Base-by-base conservation (phyloP, 768 basidiomycete genomes). In the Tephrocybe sp. region DNA sequence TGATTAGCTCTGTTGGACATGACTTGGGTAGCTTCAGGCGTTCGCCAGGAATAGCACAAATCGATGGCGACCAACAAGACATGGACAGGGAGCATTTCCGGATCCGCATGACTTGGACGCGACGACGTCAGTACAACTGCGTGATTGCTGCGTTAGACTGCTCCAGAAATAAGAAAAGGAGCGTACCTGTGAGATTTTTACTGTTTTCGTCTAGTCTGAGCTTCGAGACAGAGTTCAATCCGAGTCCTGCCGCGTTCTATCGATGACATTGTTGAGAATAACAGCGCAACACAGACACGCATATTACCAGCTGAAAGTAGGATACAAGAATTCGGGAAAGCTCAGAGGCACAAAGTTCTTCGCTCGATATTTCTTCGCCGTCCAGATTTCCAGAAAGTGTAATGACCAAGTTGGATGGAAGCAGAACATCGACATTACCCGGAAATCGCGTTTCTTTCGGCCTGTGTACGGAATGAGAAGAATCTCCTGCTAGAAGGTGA, bases 221-320 rank as follows among this genome's bases (percentile, higher is more conserved):
- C 52, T 75, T 68, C n/a, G 86, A 86, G 34, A 88, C 68, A 42
- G 69, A 72, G 51, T 75, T 75, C 46, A 90, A 67, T 32, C 83
- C 85, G 10, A 90, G 75, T 51, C 74, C 73, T 34, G 61, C 56
- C 17, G 80, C 70, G 64, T 90, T 89, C 88, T 90, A 51, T 34
- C 17, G 59, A 50, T 33, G n/a, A 6, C 18, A 37, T 20, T 43
- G 44, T 26, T 30, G 28, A 24, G 21, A 9, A 34, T 39, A 17
- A 1, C 23, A n/a, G 18, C 14, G 17, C 23, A 26, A 23, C 17
- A 39, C 25, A 11, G 26, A 33, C 18, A 26, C 38, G 30, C 20
- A 52, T 49, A 69, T 45, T 69, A 78, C 86, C 72, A 65, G 58
- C 58, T 68, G 72, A 26, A 90, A 64, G 60, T 79, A 83, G 36